Conservation (phyloP, 2,329 filamentous ascomycete genomes). For the Nemania sp. region DNA sequence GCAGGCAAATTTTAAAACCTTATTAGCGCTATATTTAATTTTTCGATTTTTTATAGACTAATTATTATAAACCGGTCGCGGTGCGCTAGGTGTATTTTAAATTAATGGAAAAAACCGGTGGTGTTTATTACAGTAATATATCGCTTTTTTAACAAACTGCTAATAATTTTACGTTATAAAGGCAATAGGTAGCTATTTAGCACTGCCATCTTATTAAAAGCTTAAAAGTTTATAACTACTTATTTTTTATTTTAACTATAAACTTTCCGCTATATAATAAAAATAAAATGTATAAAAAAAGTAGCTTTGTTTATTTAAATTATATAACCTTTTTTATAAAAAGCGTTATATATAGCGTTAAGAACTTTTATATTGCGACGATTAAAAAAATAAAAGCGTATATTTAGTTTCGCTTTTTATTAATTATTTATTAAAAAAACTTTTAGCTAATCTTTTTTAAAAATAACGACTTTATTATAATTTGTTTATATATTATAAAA, state of each 20-base stretch:
- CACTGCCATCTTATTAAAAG: neutral
- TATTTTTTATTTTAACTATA: neutral
- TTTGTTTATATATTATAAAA: neutral
- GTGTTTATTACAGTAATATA: neutral
- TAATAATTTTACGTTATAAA: neutral
- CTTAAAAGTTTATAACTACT: neutral
- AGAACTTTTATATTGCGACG: no score
- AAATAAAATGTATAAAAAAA: neutral
- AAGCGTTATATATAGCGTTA: no score
- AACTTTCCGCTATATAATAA: neutral
- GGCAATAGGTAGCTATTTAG: neutral
- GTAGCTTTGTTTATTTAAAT: no score
- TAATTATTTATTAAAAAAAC: no score
- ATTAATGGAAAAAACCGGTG: neutral
- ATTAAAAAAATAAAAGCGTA: no score
- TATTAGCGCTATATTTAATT: neutral
- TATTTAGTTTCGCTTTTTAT: no score
- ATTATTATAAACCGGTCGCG: neutral
- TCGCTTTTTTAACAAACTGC: neutral
- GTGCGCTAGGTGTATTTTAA: neutral
- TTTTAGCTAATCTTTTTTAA: no score
- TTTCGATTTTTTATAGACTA: neutral
- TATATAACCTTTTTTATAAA: no score
- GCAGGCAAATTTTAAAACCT: neutral
- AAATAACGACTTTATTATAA: no score